phyloP scores from a whole-genome alignment of 1,284 basidiomycete genomes.

The Ustilago lituana region DNA sequence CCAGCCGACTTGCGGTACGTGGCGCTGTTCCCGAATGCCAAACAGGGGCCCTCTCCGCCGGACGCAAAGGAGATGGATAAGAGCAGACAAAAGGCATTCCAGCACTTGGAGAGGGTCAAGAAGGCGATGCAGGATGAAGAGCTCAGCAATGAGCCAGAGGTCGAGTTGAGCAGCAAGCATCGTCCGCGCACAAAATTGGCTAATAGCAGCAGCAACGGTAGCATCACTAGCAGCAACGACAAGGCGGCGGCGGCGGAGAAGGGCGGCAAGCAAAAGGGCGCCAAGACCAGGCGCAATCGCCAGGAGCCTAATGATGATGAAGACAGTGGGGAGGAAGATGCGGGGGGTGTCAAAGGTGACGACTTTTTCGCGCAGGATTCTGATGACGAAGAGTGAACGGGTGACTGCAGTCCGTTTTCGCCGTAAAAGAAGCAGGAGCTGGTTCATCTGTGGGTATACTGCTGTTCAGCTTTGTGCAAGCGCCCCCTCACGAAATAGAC shows the following conservation, averaged over 20 bases:
- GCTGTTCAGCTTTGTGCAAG: too few relatives aligned
- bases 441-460: too few relatives aligned
- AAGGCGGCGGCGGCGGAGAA: conserved; percentile 18
- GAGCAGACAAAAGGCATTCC: conserved; percentile 32
- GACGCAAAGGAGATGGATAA: conserved; percentile 27
- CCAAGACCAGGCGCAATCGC: conserved; percentile 33
- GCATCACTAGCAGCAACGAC: conserved; percentile 6
- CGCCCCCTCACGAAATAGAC: too few relatives aligned
- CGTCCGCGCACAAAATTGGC: conserved; percentile 14
- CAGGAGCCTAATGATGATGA: conserved; percentile 18
- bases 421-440: too few relatives aligned
- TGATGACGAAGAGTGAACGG: conserved; percentile 28
- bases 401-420: too few relatives aligned
- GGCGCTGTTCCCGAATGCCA: conserved; percentile 41
- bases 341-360: conserved; percentile 35
- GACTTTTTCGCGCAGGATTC: conserved; percentile 54
- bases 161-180: conserved; percentile 43
- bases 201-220: conserved; percentile 2
- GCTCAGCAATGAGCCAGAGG: conserved; percentile 48
- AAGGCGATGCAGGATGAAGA: conserved; percentile 33
- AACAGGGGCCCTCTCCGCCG: conserved; percentile 16
- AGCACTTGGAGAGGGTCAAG: conserved; percentile 36
- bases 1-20: conserved; percentile 46
- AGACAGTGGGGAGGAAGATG: conserved; percentile 5
- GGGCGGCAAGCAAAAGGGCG: conserved; percentile 14